These are phyloP conservation scores for Geranium brycei DNA, from an alignment of 345 rosid genomes.

Conservation along the genomic window DNA sequence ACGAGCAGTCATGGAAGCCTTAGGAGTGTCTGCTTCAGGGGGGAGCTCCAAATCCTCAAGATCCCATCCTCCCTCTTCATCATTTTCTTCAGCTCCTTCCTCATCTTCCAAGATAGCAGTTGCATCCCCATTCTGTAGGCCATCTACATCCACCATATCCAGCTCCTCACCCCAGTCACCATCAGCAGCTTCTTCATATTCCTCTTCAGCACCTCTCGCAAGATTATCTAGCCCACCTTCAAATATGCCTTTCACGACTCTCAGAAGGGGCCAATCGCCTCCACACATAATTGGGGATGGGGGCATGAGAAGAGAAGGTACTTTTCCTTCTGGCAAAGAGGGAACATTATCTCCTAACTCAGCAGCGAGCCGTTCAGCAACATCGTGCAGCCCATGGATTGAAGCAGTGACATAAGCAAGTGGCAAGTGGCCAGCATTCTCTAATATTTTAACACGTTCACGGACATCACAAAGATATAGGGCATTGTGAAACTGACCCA, in stretches of 20 bases:
- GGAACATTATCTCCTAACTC: slow-evolving; percentile 72
- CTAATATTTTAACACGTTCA: slow-evolving; percentile 81
- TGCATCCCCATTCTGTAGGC: slow-evolving; percentile 48
- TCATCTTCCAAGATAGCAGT: slow-evolving; percentile 46
- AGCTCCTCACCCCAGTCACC: slow-evolving; percentile 88
- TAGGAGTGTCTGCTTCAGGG: slow-evolving; percentile 72
- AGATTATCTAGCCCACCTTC: slow-evolving; percentile 71
- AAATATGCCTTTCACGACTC: slow-evolving; percentile 88
- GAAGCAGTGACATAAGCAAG: slow-evolving; percentile 80
- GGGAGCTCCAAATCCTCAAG: slow-evolving; percentile 89
- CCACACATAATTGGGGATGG: slow-evolving; percentile 63
- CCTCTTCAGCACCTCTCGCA: slow-evolving; percentile 42
- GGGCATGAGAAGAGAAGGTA: slow-evolving; percentile 64
- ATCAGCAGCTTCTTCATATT: slow-evolving; percentile 58
- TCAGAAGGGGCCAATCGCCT: slow-evolving; percentile 93
- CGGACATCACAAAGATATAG: slow-evolving; percentile 75
- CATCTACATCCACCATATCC: slow-evolving; percentile 56
- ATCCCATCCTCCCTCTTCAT: slow-evolving; percentile 74
- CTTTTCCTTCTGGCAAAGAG: slow-evolving; percentile 48
- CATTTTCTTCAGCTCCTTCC: slow-evolving; percentile 55
- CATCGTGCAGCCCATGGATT: slow-evolving; percentile 62
- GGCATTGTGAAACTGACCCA: slow-evolving; percentile 97
- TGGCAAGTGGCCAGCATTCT: slow-evolving; percentile 79
- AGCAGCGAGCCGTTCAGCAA: slow-evolving; percentile 55
- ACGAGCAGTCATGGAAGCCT: slow-evolving; percentile 45